These are phyloP conservation scores for Linaria vulgaris DNA, from an alignment of 257 asterid genomes.

Conservation along the genomic window DNA sequence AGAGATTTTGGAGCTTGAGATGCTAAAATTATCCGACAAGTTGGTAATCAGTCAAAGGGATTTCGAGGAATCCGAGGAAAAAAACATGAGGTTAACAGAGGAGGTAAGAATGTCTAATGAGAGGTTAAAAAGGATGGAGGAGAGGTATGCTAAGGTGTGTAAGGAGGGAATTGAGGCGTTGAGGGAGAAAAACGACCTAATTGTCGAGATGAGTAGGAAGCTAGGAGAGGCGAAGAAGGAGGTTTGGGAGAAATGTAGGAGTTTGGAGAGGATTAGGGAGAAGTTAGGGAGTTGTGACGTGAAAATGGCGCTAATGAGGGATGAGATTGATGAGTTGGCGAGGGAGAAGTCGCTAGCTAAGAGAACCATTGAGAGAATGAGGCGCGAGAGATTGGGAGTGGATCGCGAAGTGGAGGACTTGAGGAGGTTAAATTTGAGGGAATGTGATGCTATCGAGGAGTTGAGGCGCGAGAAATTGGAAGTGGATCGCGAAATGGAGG, in stretches of 20 bases:
- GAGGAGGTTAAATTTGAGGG: no score
- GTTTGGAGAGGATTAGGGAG: neutral
- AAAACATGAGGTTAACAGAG: neutral
- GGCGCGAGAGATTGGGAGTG: neutral
- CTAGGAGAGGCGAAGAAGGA: neutral
- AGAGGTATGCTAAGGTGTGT: neutral
- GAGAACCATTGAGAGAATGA: neutral
- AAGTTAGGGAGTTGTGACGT: neutral
- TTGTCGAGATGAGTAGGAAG: slow-evolving; percentile 8
- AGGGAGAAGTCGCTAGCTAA: neutral
- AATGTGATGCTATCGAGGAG: neutral
- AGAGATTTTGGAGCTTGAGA: slow-evolving; percentile 5
- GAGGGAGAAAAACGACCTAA: neutral
- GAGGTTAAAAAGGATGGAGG: neutral
- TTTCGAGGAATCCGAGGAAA: neutral
- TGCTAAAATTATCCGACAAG: neutral
- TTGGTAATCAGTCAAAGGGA: neutral
- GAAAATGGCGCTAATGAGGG: neutral
- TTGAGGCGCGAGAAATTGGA: neutral
- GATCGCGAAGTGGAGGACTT: neutral
- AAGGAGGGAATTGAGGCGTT: neutral
- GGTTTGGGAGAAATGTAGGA: neutral
- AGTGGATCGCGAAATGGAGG: neutral
- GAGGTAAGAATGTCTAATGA: neutral
- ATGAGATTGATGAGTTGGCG: slow-evolving; percentile 1